These are phyloP conservation scores for Dentipellis sp. DNA, from an alignment of 768 basidiomycete species.

Conservation along the genomic window DNA sequence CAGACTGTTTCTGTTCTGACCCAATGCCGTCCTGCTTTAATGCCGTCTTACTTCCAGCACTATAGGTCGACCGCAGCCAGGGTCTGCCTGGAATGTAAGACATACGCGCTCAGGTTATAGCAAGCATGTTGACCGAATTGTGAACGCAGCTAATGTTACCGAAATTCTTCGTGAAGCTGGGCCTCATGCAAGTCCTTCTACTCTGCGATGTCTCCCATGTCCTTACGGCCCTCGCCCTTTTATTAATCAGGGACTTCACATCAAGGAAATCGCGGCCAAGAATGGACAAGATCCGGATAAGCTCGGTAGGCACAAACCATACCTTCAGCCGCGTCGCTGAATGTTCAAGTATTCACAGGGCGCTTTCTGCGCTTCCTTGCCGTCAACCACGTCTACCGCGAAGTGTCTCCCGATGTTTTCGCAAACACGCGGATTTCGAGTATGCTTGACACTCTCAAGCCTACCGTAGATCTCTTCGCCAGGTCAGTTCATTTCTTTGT, in stretches of 20 bases:
- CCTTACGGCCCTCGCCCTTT: no score
- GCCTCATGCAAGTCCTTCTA: not conserved
- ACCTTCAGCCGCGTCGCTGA: not conserved
- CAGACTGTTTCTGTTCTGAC: not conserved
- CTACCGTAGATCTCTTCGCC: conserved; percentile 5
- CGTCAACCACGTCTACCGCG: conserved; percentile 17
- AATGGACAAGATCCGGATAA: not conserved
- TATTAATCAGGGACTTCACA: not conserved
- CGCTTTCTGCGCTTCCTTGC: conserved; percentile 17
- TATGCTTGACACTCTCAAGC: not conserved
- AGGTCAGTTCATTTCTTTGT: not conserved
- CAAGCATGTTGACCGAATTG: not conserved
- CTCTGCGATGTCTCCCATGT: not conserved
- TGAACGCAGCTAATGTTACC: not conserved
- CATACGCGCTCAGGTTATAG: not conserved
- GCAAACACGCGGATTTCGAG: conserved; percentile 15
- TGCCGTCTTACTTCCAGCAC: not conserved
- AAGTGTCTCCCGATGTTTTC: conserved; percentile 15
- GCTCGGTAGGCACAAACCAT: not conserved
- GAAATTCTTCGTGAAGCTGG: conserved; percentile 1
- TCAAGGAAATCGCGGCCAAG: not conserved
- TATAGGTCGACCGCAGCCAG: not conserved
- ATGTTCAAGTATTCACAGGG: conserved; percentile 1
- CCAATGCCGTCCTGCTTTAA: not conserved
- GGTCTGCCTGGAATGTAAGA: not conserved